A percentile compares a stretch with the other conserved stretches of the same genome.
phyloP scores from a whole-genome alignment of 2,329 filamentous ascomycete genomes.

The Fusarium anthophilum region DNA sequence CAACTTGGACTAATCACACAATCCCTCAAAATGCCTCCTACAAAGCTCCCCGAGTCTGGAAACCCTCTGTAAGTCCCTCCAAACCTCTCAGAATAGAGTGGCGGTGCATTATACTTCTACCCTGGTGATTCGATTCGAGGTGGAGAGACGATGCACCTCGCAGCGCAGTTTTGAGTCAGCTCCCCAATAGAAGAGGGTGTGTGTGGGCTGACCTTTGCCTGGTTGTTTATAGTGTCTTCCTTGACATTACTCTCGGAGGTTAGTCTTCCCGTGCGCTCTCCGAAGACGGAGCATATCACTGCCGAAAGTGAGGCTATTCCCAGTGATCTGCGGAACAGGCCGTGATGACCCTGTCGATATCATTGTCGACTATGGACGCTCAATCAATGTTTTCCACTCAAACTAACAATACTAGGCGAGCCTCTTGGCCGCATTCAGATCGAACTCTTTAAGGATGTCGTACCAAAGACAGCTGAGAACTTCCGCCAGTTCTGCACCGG shows the following conservation, averaged over 20 bases:
- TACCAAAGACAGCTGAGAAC: constrained; percentile 92
- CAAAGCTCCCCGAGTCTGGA: constrained; percentile 56
- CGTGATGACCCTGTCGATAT: neutral
- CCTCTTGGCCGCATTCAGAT: constrained; percentile 88
- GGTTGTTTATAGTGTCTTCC: constrained; percentile 66
- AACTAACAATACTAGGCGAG: constrained; percentile 67
- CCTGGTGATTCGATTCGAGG: constrained; percentile 17
- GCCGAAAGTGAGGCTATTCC: constrained; percentile 32
- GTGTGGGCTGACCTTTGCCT: constrained; percentile 38
- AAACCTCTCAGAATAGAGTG: constrained; percentile 5
- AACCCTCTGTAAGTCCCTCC: constrained; percentile 56
- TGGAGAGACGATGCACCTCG: constrained; percentile 26
- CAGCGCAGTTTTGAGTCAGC: constrained; percentile 28
- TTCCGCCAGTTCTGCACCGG: constrained; percentile 98
- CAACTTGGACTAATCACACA: neutral
- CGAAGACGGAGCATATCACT: constrained; percentile 10
- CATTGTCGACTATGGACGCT: neutral
- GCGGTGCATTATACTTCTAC: constrained; percentile 19
- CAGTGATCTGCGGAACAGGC: neutral
- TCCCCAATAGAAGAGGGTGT: constrained; percentile 15
- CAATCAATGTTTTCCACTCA: neutral
- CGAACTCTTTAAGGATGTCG: constrained; percentile 86
- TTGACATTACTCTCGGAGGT: constrained; percentile 84
- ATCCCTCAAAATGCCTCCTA: constrained; percentile 52
- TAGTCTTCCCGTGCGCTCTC: constrained; percentile 27